phyloP scores from a whole-genome alignment of 106 monocot genomes.

The Platanthera zijinensis region DNA sequence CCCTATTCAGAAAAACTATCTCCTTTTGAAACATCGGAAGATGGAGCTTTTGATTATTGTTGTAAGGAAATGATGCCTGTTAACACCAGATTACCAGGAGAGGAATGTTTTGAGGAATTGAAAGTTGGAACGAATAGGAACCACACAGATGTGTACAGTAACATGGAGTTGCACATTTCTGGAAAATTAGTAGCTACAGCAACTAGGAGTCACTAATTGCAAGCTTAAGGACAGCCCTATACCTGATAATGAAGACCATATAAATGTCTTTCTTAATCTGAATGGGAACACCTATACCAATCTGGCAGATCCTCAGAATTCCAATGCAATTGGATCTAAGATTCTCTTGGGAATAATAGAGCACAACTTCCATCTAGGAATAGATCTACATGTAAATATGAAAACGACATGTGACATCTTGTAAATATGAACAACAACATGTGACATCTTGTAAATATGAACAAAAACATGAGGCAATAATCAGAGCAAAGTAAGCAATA shows the following conservation, averaged over 20 bases:
- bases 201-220: slow-evolving; percentile 41
- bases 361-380: no score
- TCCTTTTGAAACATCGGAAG: slow-evolving; percentile 13
- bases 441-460: no score
- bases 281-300: slow-evolving; percentile 12
- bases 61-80: slow-evolving; percentile 6
- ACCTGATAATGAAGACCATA: slow-evolving; percentile 45
- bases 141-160: slow-evolving; percentile 47
- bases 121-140: slow-evolving; percentile 1
- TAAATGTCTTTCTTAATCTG: slow-evolving; percentile 57
- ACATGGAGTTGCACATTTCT: slow-evolving; percentile 70
- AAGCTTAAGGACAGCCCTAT: slow-evolving; percentile 10
- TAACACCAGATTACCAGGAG: slow-evolving; percentile 1
- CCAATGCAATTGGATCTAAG: slow-evolving; percentile 14
- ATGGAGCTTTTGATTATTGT: slow-evolving; percentile 7
- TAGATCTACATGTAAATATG: no score
- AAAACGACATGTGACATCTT: no score
- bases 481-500: no score
- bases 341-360: slow-evolving; percentile 64
- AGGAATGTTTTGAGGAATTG: slow-evolving; percentile 10
- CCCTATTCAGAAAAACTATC: slow-evolving; percentile 23
- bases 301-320: slow-evolving; percentile 1
- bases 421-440: no score
- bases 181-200: slow-evolving; percentile 68
- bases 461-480: no score